Percentiles rank a stretch among this genome's conserved stretches.
Conservation (phyloP, 1,284 basidiomycete species). For the Fistulina hepatica region DNA sequence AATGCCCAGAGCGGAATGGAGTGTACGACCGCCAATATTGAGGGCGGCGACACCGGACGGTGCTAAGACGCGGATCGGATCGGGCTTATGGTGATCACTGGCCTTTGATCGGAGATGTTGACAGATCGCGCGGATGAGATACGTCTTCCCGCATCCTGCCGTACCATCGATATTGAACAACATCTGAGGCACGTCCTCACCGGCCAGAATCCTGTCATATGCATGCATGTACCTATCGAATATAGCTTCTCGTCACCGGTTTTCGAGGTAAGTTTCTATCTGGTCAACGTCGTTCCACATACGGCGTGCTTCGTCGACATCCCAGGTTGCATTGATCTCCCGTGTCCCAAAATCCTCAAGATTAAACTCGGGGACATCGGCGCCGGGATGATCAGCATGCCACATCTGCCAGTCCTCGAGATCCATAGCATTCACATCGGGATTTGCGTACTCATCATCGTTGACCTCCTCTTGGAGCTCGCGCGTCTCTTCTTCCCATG, state of each 20-base stretch:
- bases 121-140: constrained; percentile 4
- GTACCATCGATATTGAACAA: constrained; percentile 6
- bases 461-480: constrained; percentile 8
- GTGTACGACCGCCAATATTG: constrained; percentile 4
- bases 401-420: constrained; percentile 11
- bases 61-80: constrained; percentile 2
- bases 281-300: constrained; percentile 8
- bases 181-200: background rate
- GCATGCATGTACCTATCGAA: background rate
- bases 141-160: constrained; percentile 7
- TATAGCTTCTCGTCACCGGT: constrained; percentile 1
- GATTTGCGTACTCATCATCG: constrained; percentile 7
- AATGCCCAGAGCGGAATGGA: constrained; percentile 6
- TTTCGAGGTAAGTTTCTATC: constrained; percentile 7
- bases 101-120: background rate
- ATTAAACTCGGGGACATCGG: constrained; percentile 3
- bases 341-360: constrained; percentile 9
- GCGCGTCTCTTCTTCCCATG: constrained; percentile 8
- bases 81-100: background rate
- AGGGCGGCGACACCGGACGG: background rate
- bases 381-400: constrained; percentile 3
- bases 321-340: constrained; percentile 10
- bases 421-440: background rate
- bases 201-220: background rate
- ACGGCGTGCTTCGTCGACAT: constrained; percentile 6